Base-by-base conservation (phyloP, 179 eudicot genomes). In the Monotropa hypopitys region DNA sequence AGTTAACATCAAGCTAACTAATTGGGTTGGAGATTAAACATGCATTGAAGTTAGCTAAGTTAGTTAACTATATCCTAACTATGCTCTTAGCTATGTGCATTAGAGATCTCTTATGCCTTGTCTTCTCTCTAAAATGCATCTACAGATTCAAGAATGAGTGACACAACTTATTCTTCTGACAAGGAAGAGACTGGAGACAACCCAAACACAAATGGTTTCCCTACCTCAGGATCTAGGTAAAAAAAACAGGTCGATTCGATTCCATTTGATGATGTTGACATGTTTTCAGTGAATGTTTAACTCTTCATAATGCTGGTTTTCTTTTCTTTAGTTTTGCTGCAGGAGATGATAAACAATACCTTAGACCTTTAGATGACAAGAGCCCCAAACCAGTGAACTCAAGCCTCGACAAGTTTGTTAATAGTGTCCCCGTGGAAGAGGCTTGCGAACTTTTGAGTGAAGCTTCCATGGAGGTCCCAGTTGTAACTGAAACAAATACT, bases 381-480 rank as follows among this genome's bases (percentile, higher is more conserved):
- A 79, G 82, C 33, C 81, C 74, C 20, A 72, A 66, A 62, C 20
- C 61, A 5, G 10, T 46, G 18, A 5, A 15, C 46, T 43, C 77
- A 26, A 75, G 30, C 46, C 49, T 66, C 5, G 63, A 62, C 49
- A 76, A 66, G 35, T 50, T 35, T 35, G 46, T 28, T 15, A 50
- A 50, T 67, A 67, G 26, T n/a, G 16, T 62, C 68, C 81, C 75
- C 45, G 13, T 76, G 63, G 86, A 78, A 46, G 80, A 81, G 71
- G 73, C 73, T 4, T 79, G 73, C 35, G 78, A 78, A 51, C 75
- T 79, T 83, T 42, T 74, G 61, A 59, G 78, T 61, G 90, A 81
- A 69, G 73, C 83, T 42, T 50, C 77, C 20, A 70, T 74, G 40
- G 88, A 89, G 70, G 72, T 87, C 50, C 82, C 87, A 56, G 46